These are phyloP conservation scores for Viola pubescens DNA, from an alignment of 441 rosid genomes.

Conservation along the genomic window DNA sequence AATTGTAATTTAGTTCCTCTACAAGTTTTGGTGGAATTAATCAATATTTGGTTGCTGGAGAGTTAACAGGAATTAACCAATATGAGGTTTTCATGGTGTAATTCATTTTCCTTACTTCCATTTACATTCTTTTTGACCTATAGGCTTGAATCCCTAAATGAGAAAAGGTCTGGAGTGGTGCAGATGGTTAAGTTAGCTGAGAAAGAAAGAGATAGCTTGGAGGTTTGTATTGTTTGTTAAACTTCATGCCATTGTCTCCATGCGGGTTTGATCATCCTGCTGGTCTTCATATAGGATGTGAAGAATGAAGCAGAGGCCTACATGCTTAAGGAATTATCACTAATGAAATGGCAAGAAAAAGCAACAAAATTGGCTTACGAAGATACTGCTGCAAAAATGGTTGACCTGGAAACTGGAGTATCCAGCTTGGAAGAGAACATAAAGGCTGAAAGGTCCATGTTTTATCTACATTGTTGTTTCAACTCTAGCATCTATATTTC, in stretches of 20 bases:
- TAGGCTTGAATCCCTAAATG: slow-evolving; percentile 83
- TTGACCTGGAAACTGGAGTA: slow-evolving; percentile 44
- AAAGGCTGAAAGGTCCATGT: slow-evolving; percentile 53
- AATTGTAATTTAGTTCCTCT: no score
- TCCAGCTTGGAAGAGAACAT: slow-evolving; percentile 61
- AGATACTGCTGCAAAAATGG: slow-evolving; percentile 52
- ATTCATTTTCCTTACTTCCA: slow-evolving; percentile 12
- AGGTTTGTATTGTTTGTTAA: slow-evolving; percentile 43
- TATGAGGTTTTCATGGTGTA: not conserved
- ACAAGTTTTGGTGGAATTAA: no score
- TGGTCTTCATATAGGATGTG: slow-evolving; percentile 47
- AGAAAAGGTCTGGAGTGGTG: slow-evolving; percentile 88
- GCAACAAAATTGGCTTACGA: slow-evolving; percentile 72
- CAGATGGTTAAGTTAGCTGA: slow-evolving; percentile 97
- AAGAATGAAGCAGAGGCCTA: slow-evolving; percentile 91
- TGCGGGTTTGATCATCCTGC: slow-evolving; percentile 12
- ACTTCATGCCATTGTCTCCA: not conserved
- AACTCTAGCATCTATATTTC: not conserved
- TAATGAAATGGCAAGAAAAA: slow-evolving; percentile 91
- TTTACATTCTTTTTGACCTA: slow-evolving; percentile 16
- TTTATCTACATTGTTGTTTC: slow-evolving; percentile 9
- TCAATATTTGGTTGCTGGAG: no score
- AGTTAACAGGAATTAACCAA: no score
- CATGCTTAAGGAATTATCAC: slow-evolving; percentile 84
- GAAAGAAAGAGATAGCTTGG: slow-evolving; percentile 89